A percentile compares a stretch with the other conserved stretches of the same genome.
These are phyloP conservation scores for Acidomyces sp. DNA, from an alignment of 495 filamentous ascomycete species.

Conservation along the genomic window DNA sequence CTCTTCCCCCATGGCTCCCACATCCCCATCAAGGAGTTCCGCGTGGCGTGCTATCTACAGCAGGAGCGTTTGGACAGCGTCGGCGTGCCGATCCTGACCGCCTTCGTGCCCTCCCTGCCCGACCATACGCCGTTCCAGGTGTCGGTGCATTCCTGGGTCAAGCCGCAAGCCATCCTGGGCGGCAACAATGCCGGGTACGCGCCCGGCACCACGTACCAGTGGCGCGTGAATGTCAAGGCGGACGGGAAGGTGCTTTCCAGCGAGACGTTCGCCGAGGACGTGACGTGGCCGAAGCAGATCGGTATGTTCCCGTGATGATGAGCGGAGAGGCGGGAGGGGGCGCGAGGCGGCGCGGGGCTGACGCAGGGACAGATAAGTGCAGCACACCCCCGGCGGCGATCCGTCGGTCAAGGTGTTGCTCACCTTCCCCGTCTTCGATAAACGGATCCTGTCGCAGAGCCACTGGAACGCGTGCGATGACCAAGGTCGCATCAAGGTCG, in stretches of 20 bases:
- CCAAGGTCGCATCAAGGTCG: constrained; percentile 60
- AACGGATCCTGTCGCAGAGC: constrained; percentile 53
- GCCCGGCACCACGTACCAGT: constrained; percentile 47
- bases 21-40: constrained; percentile 75
- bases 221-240: constrained; percentile 46
- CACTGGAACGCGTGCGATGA: constrained; percentile 62
- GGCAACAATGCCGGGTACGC: constrained; percentile 47
- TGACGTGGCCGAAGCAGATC: constrained; percentile 7
- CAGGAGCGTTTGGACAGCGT: constrained; percentile 42
- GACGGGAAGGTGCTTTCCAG: constrained; percentile 41
- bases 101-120: constrained; percentile 58
- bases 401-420: constrained; percentile 1
- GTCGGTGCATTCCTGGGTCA: constrained; percentile 73
- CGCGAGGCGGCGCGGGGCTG: too few relatives aligned
- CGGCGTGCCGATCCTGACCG: constrained; percentile 56
- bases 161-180: constrained; percentile 40
- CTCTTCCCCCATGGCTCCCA: constrained; percentile 54
- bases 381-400: too few relatives aligned
- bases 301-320: constrained; percentile 3
- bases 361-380: too few relatives aligned
- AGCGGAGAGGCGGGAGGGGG: too few relatives aligned
- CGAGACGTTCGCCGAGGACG: constrained; percentile 4
- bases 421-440: constrained; percentile 61
- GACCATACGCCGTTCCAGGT: constrained; percentile 52
- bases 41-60: constrained; percentile 64